Conservation (phyloP, 139 green algal species). For the Pycnococcus provasolii region DNA sequence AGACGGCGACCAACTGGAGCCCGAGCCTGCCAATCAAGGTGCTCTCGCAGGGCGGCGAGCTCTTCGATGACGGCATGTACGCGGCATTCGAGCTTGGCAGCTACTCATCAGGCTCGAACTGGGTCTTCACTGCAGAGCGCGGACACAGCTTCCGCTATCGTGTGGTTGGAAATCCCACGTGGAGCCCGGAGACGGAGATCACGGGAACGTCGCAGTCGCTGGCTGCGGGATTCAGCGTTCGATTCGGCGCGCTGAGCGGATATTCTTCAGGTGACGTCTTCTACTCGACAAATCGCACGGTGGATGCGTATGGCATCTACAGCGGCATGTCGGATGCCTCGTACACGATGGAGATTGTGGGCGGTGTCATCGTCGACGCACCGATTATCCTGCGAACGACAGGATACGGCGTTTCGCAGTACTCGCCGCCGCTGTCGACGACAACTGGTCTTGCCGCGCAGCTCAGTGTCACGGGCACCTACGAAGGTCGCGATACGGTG, state of each 20-base stretch:
- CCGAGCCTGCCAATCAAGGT: background rate
- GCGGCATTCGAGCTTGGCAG: background rate
- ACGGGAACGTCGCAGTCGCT: background rate
- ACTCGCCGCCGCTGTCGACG: background rate
- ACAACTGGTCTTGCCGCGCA: background rate
- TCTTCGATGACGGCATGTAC: background rate
- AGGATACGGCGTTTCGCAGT: no score
- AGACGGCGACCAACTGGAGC: background rate
- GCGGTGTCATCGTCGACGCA: background rate
- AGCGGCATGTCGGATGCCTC: background rate
- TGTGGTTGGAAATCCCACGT: background rate
- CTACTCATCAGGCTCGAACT: background rate
- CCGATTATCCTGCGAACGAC: background rate
- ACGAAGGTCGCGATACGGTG: no score
- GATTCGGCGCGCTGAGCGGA: background rate
- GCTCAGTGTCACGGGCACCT: background rate
- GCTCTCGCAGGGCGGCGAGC: background rate
- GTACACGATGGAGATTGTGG: background rate
- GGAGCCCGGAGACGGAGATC: background rate
- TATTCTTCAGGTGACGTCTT: background rate
- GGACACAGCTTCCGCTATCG: constrained; percentile 1
- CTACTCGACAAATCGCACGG: background rate
- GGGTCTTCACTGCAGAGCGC: background rate
- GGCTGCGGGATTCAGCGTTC: background rate
- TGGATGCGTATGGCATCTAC: background rate